Evolutionary conservation across 2,329 filamentous ascomycete genomes (phyloP).

Genomic region (Samsoniella hepiali): DNA sequence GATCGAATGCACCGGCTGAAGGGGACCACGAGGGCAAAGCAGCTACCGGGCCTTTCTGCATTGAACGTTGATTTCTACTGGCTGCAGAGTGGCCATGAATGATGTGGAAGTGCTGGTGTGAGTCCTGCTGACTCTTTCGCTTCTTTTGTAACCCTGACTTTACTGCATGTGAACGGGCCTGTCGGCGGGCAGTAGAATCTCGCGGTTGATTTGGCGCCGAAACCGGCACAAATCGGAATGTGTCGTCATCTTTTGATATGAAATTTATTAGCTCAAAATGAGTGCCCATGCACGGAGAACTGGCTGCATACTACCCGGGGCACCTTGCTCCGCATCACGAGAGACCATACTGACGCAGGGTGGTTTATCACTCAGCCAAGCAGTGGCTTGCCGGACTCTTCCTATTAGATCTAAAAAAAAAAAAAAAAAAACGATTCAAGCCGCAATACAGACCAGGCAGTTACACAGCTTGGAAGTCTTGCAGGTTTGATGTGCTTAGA

Average conservation of each 20-base stretch:
- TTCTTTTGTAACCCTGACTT: conserved; percentile 11
- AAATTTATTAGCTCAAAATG: too few relatives aligned
- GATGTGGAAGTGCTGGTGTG: neutral
- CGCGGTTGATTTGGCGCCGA: neutral
- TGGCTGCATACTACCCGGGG: too few relatives aligned
- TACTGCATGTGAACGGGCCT: conserved; percentile 14
- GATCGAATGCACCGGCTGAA: neutral
- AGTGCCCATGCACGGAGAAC: too few relatives aligned
- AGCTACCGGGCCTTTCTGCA: neutral
- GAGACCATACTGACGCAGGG: neutral
- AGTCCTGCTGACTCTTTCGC: neutral
- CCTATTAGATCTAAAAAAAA: neutral
- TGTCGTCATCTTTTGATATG: neutral
- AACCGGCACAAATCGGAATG: neutral
- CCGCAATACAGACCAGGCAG: too few relatives aligned
- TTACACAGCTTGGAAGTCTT: neutral
- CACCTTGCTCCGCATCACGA: too few relatives aligned
- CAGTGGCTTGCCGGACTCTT: neutral
- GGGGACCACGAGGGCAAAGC: neutral
- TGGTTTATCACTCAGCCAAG: neutral
- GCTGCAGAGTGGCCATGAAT: neutral
- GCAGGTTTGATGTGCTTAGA: neutral
- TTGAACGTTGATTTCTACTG: neutral
- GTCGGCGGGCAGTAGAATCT: neutral
- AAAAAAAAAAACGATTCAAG: too few relatives aligned